A percentile compares a stretch with the other conserved stretches of the same genome.
Conservation (phyloP, 345 rosid genomes). For the Arabidopsis suecica region DNA sequence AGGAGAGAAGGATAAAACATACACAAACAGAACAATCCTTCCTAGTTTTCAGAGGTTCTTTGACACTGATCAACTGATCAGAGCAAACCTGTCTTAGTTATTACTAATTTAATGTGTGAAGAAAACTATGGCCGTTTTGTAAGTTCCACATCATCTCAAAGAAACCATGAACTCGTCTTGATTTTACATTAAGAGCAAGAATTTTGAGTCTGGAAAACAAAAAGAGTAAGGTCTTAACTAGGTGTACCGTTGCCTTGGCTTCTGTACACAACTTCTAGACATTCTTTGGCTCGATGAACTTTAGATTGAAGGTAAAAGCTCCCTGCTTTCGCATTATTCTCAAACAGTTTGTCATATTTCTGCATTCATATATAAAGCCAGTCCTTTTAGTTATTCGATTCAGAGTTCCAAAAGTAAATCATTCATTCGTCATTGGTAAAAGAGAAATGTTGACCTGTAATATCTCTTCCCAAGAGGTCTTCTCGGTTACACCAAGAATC, state of each 20-base stretch:
- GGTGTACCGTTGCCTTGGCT: constrained; percentile 57
- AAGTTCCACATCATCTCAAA: constrained; percentile 33
- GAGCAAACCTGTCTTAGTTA: constrained; percentile 29
- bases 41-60: constrained; percentile 10
- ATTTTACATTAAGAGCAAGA: constrained; percentile 35
- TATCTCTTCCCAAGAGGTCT: constrained; percentile 83
- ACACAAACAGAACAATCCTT: constrained; percentile 19
- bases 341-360: constrained; percentile 80
- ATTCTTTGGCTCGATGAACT: constrained; percentile 92
- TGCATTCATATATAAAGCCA: constrained; percentile 48
- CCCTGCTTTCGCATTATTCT: constrained; percentile 77
- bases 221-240: constrained; percentile 38
- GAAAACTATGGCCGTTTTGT: constrained; percentile 17
- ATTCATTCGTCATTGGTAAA: not conserved
- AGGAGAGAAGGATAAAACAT: constrained; percentile 11
- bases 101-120: constrained; percentile 12
- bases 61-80: constrained; percentile 15
- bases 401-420: constrained; percentile 6
- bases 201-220: not conserved
- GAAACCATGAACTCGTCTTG: constrained; percentile 26
- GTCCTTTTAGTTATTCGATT: not conserved
- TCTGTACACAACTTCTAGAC: constrained; percentile 63
- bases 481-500: constrained; percentile 78
- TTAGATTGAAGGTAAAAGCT: constrained; percentile 96
- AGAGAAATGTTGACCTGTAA: constrained; percentile 53